Conservation (phyloP, 2,329 filamentous ascomycete genomes). For the Microcera coccophila region DNA sequence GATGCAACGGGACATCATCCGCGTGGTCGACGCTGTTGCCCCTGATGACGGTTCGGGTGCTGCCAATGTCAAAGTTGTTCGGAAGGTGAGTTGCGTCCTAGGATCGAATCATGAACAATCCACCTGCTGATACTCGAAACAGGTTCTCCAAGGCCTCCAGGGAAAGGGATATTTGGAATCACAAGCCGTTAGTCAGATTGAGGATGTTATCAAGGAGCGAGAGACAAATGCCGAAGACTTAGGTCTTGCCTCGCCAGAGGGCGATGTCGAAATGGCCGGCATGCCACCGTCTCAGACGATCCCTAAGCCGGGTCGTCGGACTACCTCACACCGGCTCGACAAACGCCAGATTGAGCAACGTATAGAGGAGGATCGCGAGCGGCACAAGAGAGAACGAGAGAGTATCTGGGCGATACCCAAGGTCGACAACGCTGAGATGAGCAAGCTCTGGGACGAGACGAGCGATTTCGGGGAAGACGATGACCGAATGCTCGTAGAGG, state of each 20-base stretch:
- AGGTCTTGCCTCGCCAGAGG: constrained; percentile 48
- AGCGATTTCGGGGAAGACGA: constrained; percentile 89
- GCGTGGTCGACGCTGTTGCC: constrained; percentile 87
- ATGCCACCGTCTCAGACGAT: constrained; percentile 40
- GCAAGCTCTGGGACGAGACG: constrained; percentile 79
- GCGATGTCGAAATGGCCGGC: constrained; percentile 39
- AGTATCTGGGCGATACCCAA: constrained; percentile 85
- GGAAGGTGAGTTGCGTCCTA: constrained; percentile 57
- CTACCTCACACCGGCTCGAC: constrained; percentile 53
- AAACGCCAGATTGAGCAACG: constrained; percentile 90
- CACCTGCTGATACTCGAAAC: constrained; percentile 10
- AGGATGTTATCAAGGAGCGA: constrained; percentile 76
- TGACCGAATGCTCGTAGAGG: constrained; percentile 70
- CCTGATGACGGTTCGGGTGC: constrained; percentile 82
- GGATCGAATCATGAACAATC: constrained; percentile 4
- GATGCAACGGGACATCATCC: constrained; percentile 89
- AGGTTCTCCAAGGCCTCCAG: constrained; percentile 68
- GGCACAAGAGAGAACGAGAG: constrained; percentile 87
- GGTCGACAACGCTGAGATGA: constrained; percentile 63
- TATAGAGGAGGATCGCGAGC: constrained; percentile 93
- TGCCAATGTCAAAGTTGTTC: constrained; percentile 89
- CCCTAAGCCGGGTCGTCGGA: constrained; percentile 33
- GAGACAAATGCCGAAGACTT: constrained; percentile 61
- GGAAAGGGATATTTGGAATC: constrained; percentile 68
- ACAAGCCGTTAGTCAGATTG: constrained; percentile 73